Evolutionary conservation across 2,329 filamentous ascomycete species (phyloP).

Genomic region (Pseudogymnoascus sp.): DNA sequence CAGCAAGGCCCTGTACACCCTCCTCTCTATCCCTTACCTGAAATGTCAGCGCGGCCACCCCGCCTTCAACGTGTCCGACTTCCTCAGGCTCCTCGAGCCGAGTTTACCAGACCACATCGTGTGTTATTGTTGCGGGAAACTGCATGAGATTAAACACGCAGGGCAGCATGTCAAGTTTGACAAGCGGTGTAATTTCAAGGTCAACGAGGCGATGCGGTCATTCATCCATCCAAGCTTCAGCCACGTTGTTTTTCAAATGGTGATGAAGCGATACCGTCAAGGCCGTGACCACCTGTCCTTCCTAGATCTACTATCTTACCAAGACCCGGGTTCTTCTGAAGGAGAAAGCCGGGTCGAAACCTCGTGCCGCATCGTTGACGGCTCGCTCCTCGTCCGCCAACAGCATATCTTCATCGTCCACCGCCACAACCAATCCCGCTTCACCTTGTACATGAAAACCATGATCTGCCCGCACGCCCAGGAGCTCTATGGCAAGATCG

Average conservation of each 20-base stretch:
- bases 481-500: not conserved
- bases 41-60: not conserved
- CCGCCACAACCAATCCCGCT: not conserved
- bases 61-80: not conserved
- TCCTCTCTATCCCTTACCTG: slow-evolving; percentile 6
- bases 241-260: slow-evolving; percentile 12
- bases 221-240: slow-evolving; percentile 13
- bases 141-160: slow-evolving; percentile 10
- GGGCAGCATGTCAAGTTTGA: not conserved
- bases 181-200: not conserved
- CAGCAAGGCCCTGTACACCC: slow-evolving; percentile 9
- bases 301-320: slow-evolving; percentile 10
- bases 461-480: not conserved
- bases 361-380: slow-evolving; percentile 27
- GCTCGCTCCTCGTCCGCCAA: not conserved
- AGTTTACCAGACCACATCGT: slow-evolving; percentile 12
- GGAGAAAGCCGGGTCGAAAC: slow-evolving; percentile 51
- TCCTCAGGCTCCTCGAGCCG: slow-evolving; percentile 11
- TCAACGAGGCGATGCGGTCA: slow-evolving; percentile 4
- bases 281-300: slow-evolving; percentile 8
- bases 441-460: slow-evolving; percentile 17
- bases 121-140: slow-evolving; percentile 11
- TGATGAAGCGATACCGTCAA: slow-evolving; percentile 13
- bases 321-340: too few relatives aligned
- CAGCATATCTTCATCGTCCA: not conserved